Base-by-base conservation (phyloP, 2,329 filamentous ascomycete genomes). In the Pestalotiopsis sp. region DNA sequence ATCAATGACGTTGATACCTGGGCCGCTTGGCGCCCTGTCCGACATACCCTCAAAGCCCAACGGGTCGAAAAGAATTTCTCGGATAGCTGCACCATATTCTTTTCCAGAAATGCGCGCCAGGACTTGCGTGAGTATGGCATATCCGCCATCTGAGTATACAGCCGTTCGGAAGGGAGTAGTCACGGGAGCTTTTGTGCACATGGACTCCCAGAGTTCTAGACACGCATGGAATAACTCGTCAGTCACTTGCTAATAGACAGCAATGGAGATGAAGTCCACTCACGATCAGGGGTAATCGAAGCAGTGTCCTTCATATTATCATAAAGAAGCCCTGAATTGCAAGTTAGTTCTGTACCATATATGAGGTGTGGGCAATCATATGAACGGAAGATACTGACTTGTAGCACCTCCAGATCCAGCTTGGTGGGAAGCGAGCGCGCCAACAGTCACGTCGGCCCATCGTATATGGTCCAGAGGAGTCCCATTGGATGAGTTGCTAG, bases 81-180 rank as follows among this genome's bases (percentile, higher is more conserved):
- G 59, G 4, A 62, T 41, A 2, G 27, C 59, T 5, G 38, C 59
- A 17, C 31, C 36, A 36, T 62, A 62, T 39, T 62, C 31, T 17
- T 62, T 25, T 5, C 27, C 59, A 3, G 59, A 20, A 3, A 62
- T 2, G 12, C 59, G 59, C 14, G 59, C 36, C 1, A 39, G 36
- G 3, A 62, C 36, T 62, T 62, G 59, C n/a, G 4, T n/a, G 20
- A 62, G 59, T 11, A 62, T 13, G 6, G n/a, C 31, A n/a, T 39
- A 62, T 13, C 59, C 59, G 11, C 31, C 59, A 39, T 62, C 59
- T n/a, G 59, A 62, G n/a, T 62, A 62, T 13, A 41, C 36, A 13
- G 59, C 59, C 14, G n/a, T 36, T 13, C 36, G 59, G 36, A 38
- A 38, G 12, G 59, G 59, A 13, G 25, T 31, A 2, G n/a, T 62